Evolutionary conservation across 2,329 filamentous ascomycete genomes (phyloP), one percentile per base, ranked within the genome.

Genomic region (Hypoxylon sp.): DNA sequence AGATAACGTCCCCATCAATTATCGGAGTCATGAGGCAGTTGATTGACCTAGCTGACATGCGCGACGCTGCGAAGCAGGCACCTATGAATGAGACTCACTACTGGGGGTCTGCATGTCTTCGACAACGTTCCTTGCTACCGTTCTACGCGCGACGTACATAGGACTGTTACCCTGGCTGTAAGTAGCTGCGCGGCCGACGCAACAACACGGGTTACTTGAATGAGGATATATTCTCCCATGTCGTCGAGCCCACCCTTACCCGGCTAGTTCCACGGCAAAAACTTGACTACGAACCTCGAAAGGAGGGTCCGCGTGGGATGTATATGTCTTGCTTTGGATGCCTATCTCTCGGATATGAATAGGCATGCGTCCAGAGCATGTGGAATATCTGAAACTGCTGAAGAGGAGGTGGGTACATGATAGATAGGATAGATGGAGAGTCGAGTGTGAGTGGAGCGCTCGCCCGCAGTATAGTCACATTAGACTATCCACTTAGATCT

Each of bases 281-380:
- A 55, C 54, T 55, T 58, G 53, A 67, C 51, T 39, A 65, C 53
- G 51, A 59, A 67, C 57, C 46, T 65, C 29, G 56, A 67, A 65
- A 62, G 60, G 69, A 67, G 63, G 69, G 69, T 67, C 65, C 60
- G 67, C 70, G 68, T 72, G 68, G 68, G 62, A 71, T 70, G 62
- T 35, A 47, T 47, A 55, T 68, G 62, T 66, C 68, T 65, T 59
- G 58, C 50, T 53, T 63, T 55, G 62, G 46, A 37, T 60, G 68
- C 56, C 60, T 70, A 72, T 72, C 70, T 70, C 51, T 58, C 57
- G 48, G 39, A 60, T 63, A 65, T 65, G 65, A 65, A 65, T 59
- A 71, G 67, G 56, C 65, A 67, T 68, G 67, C 60, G 64, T 70
- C 59, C 52, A 65, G 50, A 70, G 67, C 65, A 65, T 71, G 68